phyloP scores from a whole-genome alignment of 352 stramenopile species.

The Pythium folliculosum region DNA sequence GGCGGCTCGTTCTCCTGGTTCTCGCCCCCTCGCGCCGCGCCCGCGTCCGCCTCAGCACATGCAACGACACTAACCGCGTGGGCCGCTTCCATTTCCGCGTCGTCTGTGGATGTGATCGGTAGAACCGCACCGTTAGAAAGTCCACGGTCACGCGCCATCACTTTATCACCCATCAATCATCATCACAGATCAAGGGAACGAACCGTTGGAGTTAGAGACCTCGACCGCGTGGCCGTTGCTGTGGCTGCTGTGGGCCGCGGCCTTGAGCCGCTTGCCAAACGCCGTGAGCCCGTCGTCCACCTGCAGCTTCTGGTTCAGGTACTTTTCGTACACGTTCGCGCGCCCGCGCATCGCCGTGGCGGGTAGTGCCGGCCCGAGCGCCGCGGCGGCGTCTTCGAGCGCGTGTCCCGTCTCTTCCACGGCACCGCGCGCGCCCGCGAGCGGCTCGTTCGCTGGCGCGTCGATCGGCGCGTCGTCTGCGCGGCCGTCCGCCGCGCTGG shows the following conservation, averaged over 20 bases:
- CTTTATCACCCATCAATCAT: neutral
- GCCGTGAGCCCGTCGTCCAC: constrained; percentile 7
- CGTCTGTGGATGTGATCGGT: constrained; percentile 8
- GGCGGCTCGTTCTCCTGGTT: constrained; percentile 24
- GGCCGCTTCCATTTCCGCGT: constrained; percentile 19
- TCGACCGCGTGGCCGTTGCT: neutral
- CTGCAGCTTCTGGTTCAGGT: constrained; percentile 17
- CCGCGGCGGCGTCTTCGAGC: too few relatives aligned
- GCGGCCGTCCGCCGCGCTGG: neutral
- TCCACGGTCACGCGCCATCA: neutral
- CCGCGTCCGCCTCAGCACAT: constrained; percentile 10
- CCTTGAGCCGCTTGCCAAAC: constrained; percentile 11
- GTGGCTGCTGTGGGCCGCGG: too few relatives aligned
- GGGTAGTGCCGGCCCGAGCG: too few relatives aligned
- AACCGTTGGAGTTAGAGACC: constrained; percentile 29
- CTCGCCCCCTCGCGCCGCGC: constrained; percentile 6
- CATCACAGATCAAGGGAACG: neutral
- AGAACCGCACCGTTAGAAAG: constrained; percentile 1
- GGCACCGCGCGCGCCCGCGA: neutral
- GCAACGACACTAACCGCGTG: constrained; percentile 29
- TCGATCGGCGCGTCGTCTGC: neutral
- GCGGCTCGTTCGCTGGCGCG: constrained; percentile 2
- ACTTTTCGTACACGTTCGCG: constrained; percentile 22
- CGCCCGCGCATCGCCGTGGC: constrained; percentile 12
- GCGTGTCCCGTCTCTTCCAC: neutral